Evolutionary conservation across 352 stramenopile species (phyloP), one percentile per base, ranked within the genome.

Genomic region (Pythium diclinum): DNA sequence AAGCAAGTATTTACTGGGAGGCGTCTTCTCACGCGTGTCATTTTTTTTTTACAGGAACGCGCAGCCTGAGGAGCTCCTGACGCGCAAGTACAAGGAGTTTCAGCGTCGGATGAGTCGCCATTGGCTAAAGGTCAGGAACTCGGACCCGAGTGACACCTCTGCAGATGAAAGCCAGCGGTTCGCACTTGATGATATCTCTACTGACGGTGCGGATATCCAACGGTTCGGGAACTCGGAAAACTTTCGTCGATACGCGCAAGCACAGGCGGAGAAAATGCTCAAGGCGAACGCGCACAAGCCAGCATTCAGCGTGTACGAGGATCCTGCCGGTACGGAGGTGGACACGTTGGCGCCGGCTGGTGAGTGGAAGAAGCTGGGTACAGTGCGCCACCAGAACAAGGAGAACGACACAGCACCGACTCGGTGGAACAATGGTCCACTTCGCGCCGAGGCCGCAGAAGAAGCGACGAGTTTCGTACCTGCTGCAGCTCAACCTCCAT

Each of bases 251-350:
- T 80, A 88, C 65, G 74, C 80, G 21, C 82, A 77, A 53, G 66
- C 68, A 33, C 77, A 84, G 34, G 73, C 73, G 21, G 68, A 92
- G 59, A 78, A 76, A 38, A 75, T 87, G 49, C 78, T 86, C 54
- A 76, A 75, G 65, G 69, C 69, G 9, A 89, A 89, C 63, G 75
- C 78, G 17, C 77, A 91, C 71, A 92, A 92, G 67, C 83, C 83
- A 80, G 83, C 90, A 87, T 92, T 92, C 88, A 77, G 69, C 56
- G 74, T 92, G 53, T 92, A 91, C 61, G 81, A 92, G 72, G 83
- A 92, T 63, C 80, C 78, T 73, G 61, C 61, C 63, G 74, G 67
- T 21, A 67, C 68, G 25, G 72, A 85, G 60, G 66, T 81, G 46
- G 83, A 92, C 78, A 61, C 72, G 49, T 81, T 91, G 76, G 70